Evolutionary conservation across 176 grass and related monocot species (phyloP).

Genomic region (Puya raimondii): DNA sequence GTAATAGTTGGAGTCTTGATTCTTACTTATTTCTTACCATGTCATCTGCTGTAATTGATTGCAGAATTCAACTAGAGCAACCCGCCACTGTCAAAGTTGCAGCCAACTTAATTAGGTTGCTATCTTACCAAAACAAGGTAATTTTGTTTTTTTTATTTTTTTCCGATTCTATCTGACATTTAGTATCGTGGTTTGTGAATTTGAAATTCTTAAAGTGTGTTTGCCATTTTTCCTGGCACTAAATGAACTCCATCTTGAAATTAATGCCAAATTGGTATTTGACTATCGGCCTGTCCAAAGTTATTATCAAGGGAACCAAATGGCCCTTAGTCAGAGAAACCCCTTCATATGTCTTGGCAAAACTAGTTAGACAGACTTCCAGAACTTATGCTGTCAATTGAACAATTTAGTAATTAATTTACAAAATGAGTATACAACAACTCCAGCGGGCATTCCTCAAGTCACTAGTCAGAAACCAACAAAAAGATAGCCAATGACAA

Average conservation of each 20-base stretch:
- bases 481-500: too few species aligned
- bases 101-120: slow-evolving; percentile 83
- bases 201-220: not conserved
- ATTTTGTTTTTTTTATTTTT: not conserved
- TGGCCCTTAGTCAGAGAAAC: too few species aligned
- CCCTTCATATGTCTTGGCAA: too few species aligned
- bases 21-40: not conserved
- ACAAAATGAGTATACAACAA: too few species aligned
- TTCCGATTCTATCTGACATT: not conserved
- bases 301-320: too few species aligned
- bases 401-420: too few species aligned
- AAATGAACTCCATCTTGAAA: too few species aligned
- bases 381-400: too few species aligned
- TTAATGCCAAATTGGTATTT: too few species aligned
- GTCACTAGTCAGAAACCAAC: too few species aligned
- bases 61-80: slow-evolving; percentile 89
- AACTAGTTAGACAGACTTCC: too few species aligned
- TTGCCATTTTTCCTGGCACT: not conserved
- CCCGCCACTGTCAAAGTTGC: slow-evolving; percentile 90
- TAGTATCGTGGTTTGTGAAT: not conserved
- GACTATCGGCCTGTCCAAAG: not conserved
- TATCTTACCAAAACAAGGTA: slow-evolving; percentile 98
- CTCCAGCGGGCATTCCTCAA: too few species aligned
- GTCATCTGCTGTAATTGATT: not conserved
- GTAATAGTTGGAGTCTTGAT: not conserved